A percentile compares a stretch with the other conserved stretches of the same genome.
These are phyloP conservation scores for Mycena vitilis DNA, from an alignment of 768 basidiomycete species.

Conservation along the genomic window DNA sequence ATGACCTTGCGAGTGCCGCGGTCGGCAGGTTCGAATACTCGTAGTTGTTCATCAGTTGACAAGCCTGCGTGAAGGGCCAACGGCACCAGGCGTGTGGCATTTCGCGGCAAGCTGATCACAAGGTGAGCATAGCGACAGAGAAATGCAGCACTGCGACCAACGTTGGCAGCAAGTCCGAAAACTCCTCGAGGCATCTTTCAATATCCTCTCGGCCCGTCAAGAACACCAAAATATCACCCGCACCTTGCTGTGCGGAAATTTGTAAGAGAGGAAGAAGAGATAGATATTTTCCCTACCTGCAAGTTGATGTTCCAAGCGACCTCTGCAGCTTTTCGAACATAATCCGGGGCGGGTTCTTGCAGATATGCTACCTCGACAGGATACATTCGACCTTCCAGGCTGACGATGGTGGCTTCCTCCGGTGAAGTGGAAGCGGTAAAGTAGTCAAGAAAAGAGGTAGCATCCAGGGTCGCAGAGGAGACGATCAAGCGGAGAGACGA, in stretches of 20 bases:
- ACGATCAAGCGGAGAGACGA: constrained; percentile 91
- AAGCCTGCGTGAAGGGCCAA: constrained; percentile 92
- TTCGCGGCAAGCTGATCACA: constrained; percentile 59
- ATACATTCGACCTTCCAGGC: constrained; percentile 93
- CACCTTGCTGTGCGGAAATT: constrained; percentile 65
- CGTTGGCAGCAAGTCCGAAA: constrained; percentile 84
- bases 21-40: constrained; percentile 84
- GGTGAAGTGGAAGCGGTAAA: constrained; percentile 75
- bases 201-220: constrained; percentile 97
- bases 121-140: constrained; percentile 1
- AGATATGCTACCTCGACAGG: constrained; percentile 95
- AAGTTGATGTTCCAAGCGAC: constrained; percentile 85
- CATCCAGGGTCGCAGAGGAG: constrained; percentile 97
- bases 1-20: constrained; percentile 88
- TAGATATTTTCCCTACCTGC: constrained; percentile 62
- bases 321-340: constrained; percentile 84
- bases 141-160: neutral
- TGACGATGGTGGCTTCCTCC: constrained; percentile 85
- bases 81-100: constrained; percentile 67
- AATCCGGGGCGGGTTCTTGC: constrained; percentile 80
- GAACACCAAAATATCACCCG: constrained; percentile 94
- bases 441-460: constrained; percentile 88
- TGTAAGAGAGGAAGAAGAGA: neutral
- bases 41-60: constrained; percentile 87
- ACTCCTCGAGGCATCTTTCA: constrained; percentile 83